phyloP scores from a whole-genome alignment of 257 asterid species.

The Nicotiana attenuata region DNA sequence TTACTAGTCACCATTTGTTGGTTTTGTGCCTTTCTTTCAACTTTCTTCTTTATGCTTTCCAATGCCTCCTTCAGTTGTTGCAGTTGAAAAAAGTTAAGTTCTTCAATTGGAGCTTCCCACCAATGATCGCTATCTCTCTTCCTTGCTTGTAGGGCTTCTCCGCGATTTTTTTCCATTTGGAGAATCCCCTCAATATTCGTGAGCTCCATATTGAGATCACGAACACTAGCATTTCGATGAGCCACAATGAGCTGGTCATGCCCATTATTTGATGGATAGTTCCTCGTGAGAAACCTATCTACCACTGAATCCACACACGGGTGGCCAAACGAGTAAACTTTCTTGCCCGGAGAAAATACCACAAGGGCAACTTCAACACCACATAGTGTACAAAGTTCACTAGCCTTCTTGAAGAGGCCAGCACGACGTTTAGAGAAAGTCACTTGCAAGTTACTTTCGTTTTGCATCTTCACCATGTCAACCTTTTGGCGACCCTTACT shows the following conservation, averaged over 20 bases:
- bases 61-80: neutral
- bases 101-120: slow-evolving; percentile 24
- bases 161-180: slow-evolving; percentile 19
- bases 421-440: slow-evolving; percentile 67
- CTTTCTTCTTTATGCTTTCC: neutral
- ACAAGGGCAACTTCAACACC: slow-evolving; percentile 44
- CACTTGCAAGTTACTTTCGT: slow-evolving; percentile 52
- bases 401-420: slow-evolving; percentile 71
- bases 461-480: slow-evolving; percentile 51
- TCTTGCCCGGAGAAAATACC: slow-evolving; percentile 50
- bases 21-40: neutral
- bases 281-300: slow-evolving; percentile 13
- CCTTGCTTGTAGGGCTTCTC: slow-evolving; percentile 20
- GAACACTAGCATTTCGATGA: slow-evolving; percentile 34
- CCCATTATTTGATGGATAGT: neutral
- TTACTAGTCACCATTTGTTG: neutral
- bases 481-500: slow-evolving; percentile 56
- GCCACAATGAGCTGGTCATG: slow-evolving; percentile 32
- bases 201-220: slow-evolving; percentile 39
- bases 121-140: slow-evolving; percentile 15
- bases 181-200: slow-evolving; percentile 25
- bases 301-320: slow-evolving; percentile 36
- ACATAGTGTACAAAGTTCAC: slow-evolving; percentile 68
- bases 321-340: slow-evolving; percentile 54
- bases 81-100: slow-evolving; percentile 15